phyloP scores from a whole-genome alignment of 768 basidiomycete genomes.

The Lactarius sanguifluus region DNA sequence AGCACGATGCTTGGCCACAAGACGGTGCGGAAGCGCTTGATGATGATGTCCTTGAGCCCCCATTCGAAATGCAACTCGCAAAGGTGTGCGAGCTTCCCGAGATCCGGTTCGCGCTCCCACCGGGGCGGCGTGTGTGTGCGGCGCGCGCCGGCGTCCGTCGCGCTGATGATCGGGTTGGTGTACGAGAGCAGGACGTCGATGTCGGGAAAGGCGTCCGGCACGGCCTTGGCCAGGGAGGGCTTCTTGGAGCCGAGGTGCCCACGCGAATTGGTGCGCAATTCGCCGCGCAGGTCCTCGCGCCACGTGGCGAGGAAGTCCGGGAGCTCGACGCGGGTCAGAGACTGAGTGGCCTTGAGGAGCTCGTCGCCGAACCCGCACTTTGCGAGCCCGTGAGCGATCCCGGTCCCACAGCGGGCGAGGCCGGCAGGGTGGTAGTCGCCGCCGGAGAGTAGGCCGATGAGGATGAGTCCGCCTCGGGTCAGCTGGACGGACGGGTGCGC shows the following conservation, averaged over 20 bases:
- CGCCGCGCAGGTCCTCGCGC: constrained; percentile 59
- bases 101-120: constrained; percentile 61
- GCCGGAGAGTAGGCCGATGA: constrained; percentile 83
- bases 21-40: constrained; percentile 80
- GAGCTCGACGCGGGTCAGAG: constrained; percentile 44
- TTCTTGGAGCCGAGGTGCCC: constrained; percentile 65
- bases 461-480: constrained; percentile 65
- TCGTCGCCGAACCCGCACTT: constrained; percentile 78
- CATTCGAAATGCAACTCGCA: constrained; percentile 93
- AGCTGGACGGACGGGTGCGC: constrained; percentile 52
- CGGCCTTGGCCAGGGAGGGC: constrained; percentile 57
- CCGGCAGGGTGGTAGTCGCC: constrained; percentile 86
- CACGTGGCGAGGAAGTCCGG: constrained; percentile 57
- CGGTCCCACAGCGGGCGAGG: constrained; percentile 62
- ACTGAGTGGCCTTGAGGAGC: constrained; percentile 58
- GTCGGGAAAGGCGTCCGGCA: constrained; percentile 69
- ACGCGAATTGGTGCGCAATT: constrained; percentile 68
- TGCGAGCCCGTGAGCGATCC: constrained; percentile 75
- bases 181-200: constrained; percentile 77
- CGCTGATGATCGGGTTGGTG: constrained; percentile 72
- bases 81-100: constrained; percentile 67
- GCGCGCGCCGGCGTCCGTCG: constrained; percentile 47
- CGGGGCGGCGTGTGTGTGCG: constrained; percentile 36
- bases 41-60: constrained; percentile 80
- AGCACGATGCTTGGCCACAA: constrained; percentile 77